Conservation (phyloP, 169 alveolate genomes). For the Perkinsus marinus region DNA sequence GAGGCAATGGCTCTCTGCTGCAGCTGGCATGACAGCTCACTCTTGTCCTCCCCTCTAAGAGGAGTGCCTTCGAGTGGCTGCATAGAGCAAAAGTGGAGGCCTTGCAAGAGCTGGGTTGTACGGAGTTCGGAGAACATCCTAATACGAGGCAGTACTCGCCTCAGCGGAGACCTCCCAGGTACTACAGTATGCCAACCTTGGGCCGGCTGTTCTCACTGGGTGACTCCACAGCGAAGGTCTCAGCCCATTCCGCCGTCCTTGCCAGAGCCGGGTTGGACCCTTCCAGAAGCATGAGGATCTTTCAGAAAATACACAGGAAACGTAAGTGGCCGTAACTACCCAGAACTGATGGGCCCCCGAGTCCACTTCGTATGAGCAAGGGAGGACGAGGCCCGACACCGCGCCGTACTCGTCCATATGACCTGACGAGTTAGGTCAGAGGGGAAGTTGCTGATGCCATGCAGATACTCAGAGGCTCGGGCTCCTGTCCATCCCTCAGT, state of each 20-base stretch:
- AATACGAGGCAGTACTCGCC: background rate
- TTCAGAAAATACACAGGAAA: too few relatives aligned
- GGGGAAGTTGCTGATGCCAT: background rate
- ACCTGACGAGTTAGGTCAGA: background rate
- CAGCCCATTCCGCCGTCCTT: background rate
- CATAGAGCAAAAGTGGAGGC: background rate
- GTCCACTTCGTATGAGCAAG: background rate
- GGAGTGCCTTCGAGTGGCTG: background rate
- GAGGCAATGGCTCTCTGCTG: background rate
- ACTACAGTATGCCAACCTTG: background rate
- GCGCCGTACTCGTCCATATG: background rate
- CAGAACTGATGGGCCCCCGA: background rate
- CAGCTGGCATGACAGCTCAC: background rate
- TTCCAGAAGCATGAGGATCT: background rate
- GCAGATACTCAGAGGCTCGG: background rate
- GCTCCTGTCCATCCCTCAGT: background rate
- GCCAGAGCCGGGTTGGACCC: background rate
- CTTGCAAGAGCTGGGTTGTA: background rate
- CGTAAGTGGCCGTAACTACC: too few relatives aligned
- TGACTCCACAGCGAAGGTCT: background rate
- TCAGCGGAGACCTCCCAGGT: background rate
- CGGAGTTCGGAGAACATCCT: background rate
- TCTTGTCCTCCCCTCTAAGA: background rate
- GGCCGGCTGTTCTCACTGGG: background rate
- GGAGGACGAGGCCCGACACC: background rate